Base-by-base conservation (phyloP, 805 yeast species). In the Ogataea chonburiensis region DNA sequence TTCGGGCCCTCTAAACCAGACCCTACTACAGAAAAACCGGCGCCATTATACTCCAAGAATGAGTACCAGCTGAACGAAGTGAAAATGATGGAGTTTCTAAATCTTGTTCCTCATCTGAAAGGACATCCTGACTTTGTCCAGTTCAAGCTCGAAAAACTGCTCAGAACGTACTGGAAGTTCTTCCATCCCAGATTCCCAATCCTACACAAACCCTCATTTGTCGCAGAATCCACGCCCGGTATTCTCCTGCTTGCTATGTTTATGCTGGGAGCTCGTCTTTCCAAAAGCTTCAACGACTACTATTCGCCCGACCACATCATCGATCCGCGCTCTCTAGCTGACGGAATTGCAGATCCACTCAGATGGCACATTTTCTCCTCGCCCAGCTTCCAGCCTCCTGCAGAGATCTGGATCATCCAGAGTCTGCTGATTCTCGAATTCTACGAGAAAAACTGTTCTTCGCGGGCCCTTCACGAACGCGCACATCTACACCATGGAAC, bases 401-500 rank as follows among this genome's bases (percentile, higher is more conserved):
- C 87, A 0, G 70, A 70, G 44, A 64, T 82, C 7, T 86, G 89
- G 81, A 75, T 86, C 7, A 67, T 87, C 31, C 96, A 87, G 57
- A 69, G 86, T 47, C 66, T 86, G 43, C 58, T 83, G 37, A 55
- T 87, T 44, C 56, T 87, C n/a, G 95, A 86, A 53, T 78, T 80
- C 62, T 80, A 77, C 53, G 96, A 86, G 55, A 84, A 86, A 61
- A 72, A 81, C 42, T 79, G 82, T 47, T 67, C 86, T 0, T 72
- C 75, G 28, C 64, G 96, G 49, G 63, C 64, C 25, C 59, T 84
- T 49, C 96, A 86, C 55, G 96, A 86, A 60, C 61, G 96, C 31
- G 84, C 86, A 0, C 91, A 82, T 58, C 64, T 87, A 14, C 95
- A 87, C 55, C 96, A 86, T 57, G 95, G 93, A 4, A 82, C 95